Evolutionary conservation across 352 stramenopile genomes (phyloP).

Genomic region (Phytophthora pisi): DNA sequence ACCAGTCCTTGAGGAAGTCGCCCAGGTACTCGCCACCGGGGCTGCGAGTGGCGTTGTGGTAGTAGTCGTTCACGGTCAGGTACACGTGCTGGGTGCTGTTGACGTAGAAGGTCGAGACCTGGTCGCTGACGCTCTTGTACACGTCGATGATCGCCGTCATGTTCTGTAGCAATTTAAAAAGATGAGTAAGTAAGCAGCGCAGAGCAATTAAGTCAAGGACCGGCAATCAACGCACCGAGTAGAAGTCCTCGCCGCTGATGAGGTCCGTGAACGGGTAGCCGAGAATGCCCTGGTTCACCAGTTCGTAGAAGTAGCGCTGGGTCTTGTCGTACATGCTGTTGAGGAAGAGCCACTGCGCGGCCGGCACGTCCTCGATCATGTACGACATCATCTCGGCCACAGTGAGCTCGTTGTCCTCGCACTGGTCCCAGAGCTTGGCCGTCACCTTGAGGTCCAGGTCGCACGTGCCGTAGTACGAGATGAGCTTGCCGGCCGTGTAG

Average conservation of each 20-base stretch:
- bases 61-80: constrained; percentile 51
- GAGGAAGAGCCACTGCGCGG: constrained; percentile 67
- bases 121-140: constrained; percentile 52
- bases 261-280: constrained; percentile 58
- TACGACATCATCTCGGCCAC: constrained; percentile 57
- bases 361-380: constrained; percentile 55
- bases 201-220: neutral
- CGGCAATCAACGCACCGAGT: constrained; percentile 30
- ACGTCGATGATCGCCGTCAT: constrained; percentile 58
- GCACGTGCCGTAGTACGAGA: constrained; percentile 70
- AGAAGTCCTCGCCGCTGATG: constrained; percentile 65
- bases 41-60: constrained; percentile 52
- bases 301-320: constrained; percentile 73
- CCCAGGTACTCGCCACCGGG: constrained; percentile 38
- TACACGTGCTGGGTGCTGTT: constrained; percentile 58
- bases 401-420: constrained; percentile 47
- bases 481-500: constrained; percentile 50
- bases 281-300: constrained; percentile 57
- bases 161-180: constrained; percentile 27
- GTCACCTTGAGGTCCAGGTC: constrained; percentile 54
- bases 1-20: constrained; percentile 46
- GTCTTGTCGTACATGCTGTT: constrained; percentile 66
- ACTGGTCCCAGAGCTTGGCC: constrained; percentile 45
- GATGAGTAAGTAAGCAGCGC: neutral
- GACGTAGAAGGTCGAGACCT: constrained; percentile 60